Base-by-base conservation (phyloP, 2,329 filamentous ascomycete species). In the Hymenoscyphus fructigenus region DNA sequence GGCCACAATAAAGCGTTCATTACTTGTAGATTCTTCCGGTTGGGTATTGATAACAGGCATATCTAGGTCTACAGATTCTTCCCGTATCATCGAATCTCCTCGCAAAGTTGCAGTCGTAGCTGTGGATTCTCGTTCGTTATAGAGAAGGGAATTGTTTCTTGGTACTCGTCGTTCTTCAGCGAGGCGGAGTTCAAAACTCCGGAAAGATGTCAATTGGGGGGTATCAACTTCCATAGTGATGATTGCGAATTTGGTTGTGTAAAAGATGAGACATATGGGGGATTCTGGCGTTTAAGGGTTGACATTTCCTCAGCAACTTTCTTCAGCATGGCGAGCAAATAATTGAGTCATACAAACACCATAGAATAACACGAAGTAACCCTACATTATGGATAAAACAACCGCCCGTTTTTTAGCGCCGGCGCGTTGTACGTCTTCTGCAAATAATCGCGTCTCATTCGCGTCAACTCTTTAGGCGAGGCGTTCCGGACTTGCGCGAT, bases 1-100 rank as follows among this genome's bases (percentile, higher is more conserved):
- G 5, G 64, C 60, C 17, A 65, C 47, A 9, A 65, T 63, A 15
- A 62, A 60, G 4, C 53, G 60, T 23, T 62, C 57, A n/a, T 15
- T 14, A 14, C 14, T 38, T 15, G 36, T 15, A 15, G 36, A 38
- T 14, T 38, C 4, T 38, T 38, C 36, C 6, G 20, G 6, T 12
- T 23, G 44, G 2, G 44, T 14, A 23, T 20, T 12, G 17, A 3
- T 5, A 23, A 12, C 17, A 7, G 44, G 10, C n/a, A 50, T 23
- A 50, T 50, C 44, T 10, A 50, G n/a, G 20, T 50, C 44, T 1
- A 50, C 20, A 4, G 44, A 50, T 6, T 10, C 10, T 20, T 23
- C 44, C 3, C 44, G 44, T 6, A 12, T 23, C 17, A 23, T 50
- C 10, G 44, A 50, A 17, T 50, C 44, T 23, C n/a, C 44, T 50